Evolutionary conservation across 2,329 filamentous ascomycete species (phyloP), one percentile per base, ranked within the genome.

Genomic region (Hymenoscyphus infarciens): DNA sequence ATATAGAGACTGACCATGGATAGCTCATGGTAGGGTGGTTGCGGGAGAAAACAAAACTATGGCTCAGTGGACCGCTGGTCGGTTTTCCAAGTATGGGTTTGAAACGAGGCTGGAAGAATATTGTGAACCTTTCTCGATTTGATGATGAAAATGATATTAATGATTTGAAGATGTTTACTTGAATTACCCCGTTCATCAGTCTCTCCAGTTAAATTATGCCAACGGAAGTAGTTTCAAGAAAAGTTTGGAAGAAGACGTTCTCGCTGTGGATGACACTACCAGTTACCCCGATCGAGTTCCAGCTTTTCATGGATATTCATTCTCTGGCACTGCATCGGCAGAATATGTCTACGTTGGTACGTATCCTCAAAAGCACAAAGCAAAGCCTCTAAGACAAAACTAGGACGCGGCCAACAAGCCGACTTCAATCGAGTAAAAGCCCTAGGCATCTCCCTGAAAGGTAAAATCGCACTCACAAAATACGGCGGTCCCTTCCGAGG

Each of bases 401-500:
- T 10, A 52, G 45, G 45, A 5, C 45, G 45, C 11, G 45, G 45
- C 11, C 45, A 25, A 52, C 19, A 52, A 52, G 45, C 11, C 19
- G 45, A 52, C 8, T 52, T 25, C 13, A 22, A 25, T 1, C 2
- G 11, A 10, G 10, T 52, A 4, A 90, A 68, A 22, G 11, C n/a
- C 31, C n/a, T 25, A 39, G 19, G 22, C 11, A 77, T 96, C 61
- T 85, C 83, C 61, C 78, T 97, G 38, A 75, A 87, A 67, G 92
- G 91, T 57, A 96, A 95, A 76, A 92, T 97, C 66, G 92, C 90
- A 2, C 79, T 97, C 62, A 87, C 84, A 59, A 92, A 90, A 72
- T 97, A 97, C 71, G 92, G 92, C 22, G 81, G 83, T 59, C 86
- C 92, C 65, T 96, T 96, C 79, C 85, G 93, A 57, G 93, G 92